Evolutionary conservation across 2,329 filamentous ascomycete genomes (phyloP).

Genomic region (Diaporthe ampelina): DNA sequence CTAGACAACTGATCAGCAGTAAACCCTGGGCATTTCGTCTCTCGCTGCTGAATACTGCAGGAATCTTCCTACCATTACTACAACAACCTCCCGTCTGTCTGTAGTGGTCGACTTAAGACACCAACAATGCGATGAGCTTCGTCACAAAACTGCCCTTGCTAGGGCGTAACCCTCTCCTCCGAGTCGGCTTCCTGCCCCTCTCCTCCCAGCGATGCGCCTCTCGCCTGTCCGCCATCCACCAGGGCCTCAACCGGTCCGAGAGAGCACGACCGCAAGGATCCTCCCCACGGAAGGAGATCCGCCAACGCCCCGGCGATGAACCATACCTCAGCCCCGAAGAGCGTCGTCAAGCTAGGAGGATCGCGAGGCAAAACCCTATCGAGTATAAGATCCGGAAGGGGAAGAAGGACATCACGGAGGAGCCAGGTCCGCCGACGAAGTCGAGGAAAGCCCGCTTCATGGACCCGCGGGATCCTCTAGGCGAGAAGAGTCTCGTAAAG

Average conservation of each 20-base stretch:
- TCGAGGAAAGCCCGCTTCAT: conserved; percentile 57
- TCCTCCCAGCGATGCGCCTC: conserved; percentile 61
- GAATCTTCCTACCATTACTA: not conserved
- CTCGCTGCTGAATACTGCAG: too few relatives aligned
- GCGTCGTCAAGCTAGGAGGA: conserved; percentile 45
- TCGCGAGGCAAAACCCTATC: conserved; percentile 43
- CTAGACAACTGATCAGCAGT: not conserved
- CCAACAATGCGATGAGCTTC: conserved; percentile 40
- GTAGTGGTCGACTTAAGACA: not conserved
- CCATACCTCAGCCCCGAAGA: conserved; percentile 44
- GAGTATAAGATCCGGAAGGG: conserved; percentile 57
- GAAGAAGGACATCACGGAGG: conserved; percentile 66
- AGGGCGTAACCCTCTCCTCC: conserved; percentile 31
- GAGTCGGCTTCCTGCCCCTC: conserved; percentile 30
- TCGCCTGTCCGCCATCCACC: conserved; percentile 76
- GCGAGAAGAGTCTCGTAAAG: conserved; percentile 70
- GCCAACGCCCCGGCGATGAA: conserved; percentile 27
- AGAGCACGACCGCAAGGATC: conserved; percentile 52
- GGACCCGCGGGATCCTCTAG: conserved; percentile 63
- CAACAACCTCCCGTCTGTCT: not conserved
- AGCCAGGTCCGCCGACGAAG: conserved; percentile 46
- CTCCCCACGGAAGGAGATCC: conserved; percentile 40
- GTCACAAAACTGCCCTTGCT: conserved; percentile 37
- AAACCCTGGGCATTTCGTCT: not conserved
- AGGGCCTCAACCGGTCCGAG: conserved; percentile 68